Conservation (phyloP, 768 basidiomycete species). For the Tephrocybe sp. region DNA sequence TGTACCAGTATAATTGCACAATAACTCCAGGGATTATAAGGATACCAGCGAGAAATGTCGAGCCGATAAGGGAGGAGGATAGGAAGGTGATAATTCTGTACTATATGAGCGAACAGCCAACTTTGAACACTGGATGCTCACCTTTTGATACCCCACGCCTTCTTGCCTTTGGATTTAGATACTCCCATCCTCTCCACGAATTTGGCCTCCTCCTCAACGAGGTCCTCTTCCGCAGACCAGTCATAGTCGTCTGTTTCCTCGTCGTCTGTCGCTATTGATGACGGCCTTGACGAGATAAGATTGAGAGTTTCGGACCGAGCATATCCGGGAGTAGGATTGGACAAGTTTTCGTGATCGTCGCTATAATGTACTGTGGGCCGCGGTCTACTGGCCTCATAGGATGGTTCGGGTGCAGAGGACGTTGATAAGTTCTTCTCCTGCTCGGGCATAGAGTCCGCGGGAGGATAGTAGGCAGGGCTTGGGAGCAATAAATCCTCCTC, state of each 20-base stretch:
- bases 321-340: conserved; percentile 25
- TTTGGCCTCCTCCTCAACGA: conserved; percentile 68
- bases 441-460: conserved; percentile 16
- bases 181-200: conserved; percentile 62
- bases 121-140: conserved; percentile 22
- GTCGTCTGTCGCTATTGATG: conserved; percentile 56
- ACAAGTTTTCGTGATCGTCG: conserved; percentile 33
- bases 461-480: conserved; percentile 26
- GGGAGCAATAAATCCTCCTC: conserved; percentile 20
- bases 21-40: conserved; percentile 63
- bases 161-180: conserved; percentile 37
- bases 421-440: conserved; percentile 20
- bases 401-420: conserved; percentile 20
- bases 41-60: conserved; percentile 60
- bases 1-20: conserved; percentile 71
- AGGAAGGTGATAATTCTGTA: conserved; percentile 57
- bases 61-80: conserved; percentile 75
- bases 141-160: conserved; percentile 62
- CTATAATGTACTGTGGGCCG: conserved; percentile 56
- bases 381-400: conserved; percentile 17
- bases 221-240: conserved; percentile 79
- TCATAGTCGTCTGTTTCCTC: conserved; percentile 66
- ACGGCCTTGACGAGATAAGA: conserved; percentile 27
- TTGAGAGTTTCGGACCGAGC: conserved; percentile 31
- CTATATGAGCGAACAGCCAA: neutral